phyloP scores from a whole-genome alignment of 164 flowering plant species.

The Nymphaea colorata region DNA sequence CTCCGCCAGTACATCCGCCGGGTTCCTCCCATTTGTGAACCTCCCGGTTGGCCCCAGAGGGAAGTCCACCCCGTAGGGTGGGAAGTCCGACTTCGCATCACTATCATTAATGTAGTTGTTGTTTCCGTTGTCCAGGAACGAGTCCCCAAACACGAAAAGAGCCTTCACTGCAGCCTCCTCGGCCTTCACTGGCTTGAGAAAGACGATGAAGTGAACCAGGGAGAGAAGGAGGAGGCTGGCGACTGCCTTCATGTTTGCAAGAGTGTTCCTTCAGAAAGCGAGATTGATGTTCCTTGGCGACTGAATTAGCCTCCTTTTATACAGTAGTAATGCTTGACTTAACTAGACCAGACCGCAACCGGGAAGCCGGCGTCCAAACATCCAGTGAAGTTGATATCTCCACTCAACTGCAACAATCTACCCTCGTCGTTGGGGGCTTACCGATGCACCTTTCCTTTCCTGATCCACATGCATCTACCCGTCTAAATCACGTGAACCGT shows the following conservation, averaged over 20 bases:
- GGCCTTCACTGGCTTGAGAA: not conserved
- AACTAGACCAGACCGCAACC: too few relatives aligned
- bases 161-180: not conserved
- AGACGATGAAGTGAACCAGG: not conserved
- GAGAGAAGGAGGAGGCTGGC: not conserved
- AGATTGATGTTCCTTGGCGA: too few relatives aligned
- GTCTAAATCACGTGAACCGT: too few relatives aligned
- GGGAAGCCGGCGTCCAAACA: too few relatives aligned
- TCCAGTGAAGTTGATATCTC: too few relatives aligned
- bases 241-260: not conserved
- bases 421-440: too few relatives aligned
- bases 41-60: conserved; percentile 51
- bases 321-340: too few relatives aligned
- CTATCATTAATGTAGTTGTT: conserved; percentile 36
- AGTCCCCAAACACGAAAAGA: conserved; percentile 66
- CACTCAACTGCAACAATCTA: too few relatives aligned
- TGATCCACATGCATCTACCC: too few relatives aligned
- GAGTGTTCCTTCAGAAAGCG: too few relatives aligned
- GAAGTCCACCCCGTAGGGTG: conserved; percentile 55
- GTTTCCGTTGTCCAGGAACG: conserved; percentile 70
- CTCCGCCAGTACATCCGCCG: conserved; percentile 28
- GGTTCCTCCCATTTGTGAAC: conserved; percentile 50
- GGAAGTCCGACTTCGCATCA: conserved; percentile 32
- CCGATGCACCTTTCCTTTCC: too few relatives aligned
- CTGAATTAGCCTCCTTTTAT: too few relatives aligned